Evolutionary conservation across 2,329 filamentous ascomycete species (phyloP).

Genomic region (Paecilomyces fulvus): DNA sequence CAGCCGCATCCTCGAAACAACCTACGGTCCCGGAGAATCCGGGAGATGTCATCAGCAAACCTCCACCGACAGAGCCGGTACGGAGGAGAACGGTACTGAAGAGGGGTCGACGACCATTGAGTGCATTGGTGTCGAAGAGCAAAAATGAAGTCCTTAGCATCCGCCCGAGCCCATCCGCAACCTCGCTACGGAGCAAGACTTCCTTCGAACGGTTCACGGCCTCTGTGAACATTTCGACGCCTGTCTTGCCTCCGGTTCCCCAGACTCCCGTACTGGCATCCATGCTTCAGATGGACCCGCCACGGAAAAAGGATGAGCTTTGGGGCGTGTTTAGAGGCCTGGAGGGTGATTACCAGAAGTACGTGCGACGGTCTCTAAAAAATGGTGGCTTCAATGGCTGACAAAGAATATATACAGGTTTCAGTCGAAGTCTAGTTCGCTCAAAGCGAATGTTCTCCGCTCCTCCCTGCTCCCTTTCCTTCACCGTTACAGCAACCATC

Average conservation of each 20-base stretch:
- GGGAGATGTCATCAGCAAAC: conserved; percentile 8
- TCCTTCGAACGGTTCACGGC: conserved; percentile 41
- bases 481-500: conserved; percentile 57
- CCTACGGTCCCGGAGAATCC: conserved; percentile 5
- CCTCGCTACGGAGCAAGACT: conserved; percentile 30
- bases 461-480: conserved; percentile 68
- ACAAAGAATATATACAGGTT: conserved; percentile 44
- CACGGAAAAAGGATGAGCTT: conserved; percentile 60
- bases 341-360: conserved; percentile 61
- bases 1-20: conserved; percentile 10
- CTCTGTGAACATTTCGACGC: conserved; percentile 35
- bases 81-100: conserved; percentile 25
- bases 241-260: conserved; percentile 41
- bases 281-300: conserved; percentile 21
- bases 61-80: conserved; percentile 8
- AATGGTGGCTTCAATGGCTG: background rate
- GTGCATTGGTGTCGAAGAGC: conserved; percentile 28
- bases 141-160: conserved; percentile 25
- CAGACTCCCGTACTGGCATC: conserved; percentile 30
- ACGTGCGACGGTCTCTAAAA: conserved; percentile 14
- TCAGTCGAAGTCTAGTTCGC: conserved; percentile 59
- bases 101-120: conserved; percentile 32
- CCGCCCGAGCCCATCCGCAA: conserved; percentile 32
- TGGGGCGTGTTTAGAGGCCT: conserved; percentile 61
- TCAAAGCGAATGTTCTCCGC: conserved; percentile 70